Base-by-base conservation (phyloP, 257 asterid species). In the Solanum commersonii region DNA sequence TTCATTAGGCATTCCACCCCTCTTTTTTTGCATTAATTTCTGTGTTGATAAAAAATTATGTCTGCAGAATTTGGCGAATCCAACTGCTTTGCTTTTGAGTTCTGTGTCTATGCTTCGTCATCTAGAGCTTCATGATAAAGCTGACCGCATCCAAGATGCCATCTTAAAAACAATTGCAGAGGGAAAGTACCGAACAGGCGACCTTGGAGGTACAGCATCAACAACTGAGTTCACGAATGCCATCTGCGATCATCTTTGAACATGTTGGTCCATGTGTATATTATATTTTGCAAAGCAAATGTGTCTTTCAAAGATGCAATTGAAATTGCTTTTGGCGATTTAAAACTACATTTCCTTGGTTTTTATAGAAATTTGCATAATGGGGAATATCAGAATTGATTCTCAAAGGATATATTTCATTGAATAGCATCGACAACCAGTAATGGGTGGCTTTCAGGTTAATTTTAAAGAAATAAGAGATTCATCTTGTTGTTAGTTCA, bases 21-120 rank as follows among this genome's bases (percentile, higher is more conserved):
- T 15, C 4, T 18, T 31, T 81, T 49, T 27, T 49, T 1, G 7
- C 6, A 49, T 82, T 29, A 49, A 79, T 16, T 44, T n/a, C 38
- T 37, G 12, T 18, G 33, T 85, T 85, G 67, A 85, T 44, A 16
- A 3, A 20, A 46, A 67, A 42, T 85, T 40, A 76, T 85, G 4
- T 5, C 1, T 89, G 93, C 91, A 96, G 99, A 95, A 96, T 92
- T 67, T 96, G 96, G 99, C 99, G 23, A 96, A 96, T 86, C 99
- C 99, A 85, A 96, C 99, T 20, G 99, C 99, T 34, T 89, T 96
- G 93, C 99, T 96, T 87, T 93, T 96, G 89, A 96, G 99, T 85
- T 68, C 96, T 2, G 99, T 96, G 35, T 59, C 94, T 15, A 96
- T 96, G 99, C 87, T 96, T 90, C 95, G 93, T 34, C 99, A 96